Evolutionary conservation across 2,329 filamentous ascomycete species (phyloP).

Genomic region (Aspergillus luchuensis): DNA sequence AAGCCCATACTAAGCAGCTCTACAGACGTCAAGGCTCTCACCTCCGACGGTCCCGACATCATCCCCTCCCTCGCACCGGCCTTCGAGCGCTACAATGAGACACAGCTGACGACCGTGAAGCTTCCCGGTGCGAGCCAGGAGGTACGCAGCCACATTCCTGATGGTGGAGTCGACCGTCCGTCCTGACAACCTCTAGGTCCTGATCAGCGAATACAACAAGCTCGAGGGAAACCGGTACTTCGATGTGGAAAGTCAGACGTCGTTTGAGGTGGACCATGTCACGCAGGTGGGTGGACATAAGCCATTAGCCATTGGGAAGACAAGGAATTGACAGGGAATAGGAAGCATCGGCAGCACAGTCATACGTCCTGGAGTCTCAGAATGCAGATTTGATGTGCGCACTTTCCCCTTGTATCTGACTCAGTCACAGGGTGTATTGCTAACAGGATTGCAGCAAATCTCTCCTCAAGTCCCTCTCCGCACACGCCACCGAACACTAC

Average conservation of each 20-base stretch:
- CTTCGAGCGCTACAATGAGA: constrained; percentile 94
- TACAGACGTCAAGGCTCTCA: constrained; percentile 85
- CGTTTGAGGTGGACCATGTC: constrained; percentile 83
- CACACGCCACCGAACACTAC: constrained; percentile 87
- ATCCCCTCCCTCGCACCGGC: constrained; percentile 75
- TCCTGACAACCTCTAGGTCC: constrained; percentile 51
- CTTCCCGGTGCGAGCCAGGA: constrained; percentile 81
- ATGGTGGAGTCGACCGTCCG: background rate
- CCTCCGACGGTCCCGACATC: constrained; percentile 67
- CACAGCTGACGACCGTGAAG: constrained; percentile 86
- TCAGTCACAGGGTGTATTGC: background rate
- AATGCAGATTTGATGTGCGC: constrained; percentile 78
- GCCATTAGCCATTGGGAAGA: constrained; percentile 17
- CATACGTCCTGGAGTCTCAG: constrained; percentile 73
- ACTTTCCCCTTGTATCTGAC: constrained; percentile 1
- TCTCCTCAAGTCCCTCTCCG: constrained; percentile 72
- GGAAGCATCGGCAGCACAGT: constrained; percentile 82
- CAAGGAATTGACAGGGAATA: constrained; percentile 37
- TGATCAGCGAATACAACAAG: constrained; percentile 84
- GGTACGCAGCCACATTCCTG: constrained; percentile 51
- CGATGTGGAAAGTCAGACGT: constrained; percentile 83
- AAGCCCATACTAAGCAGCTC: constrained; percentile 14
- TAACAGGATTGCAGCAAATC: constrained; percentile 65
- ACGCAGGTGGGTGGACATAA: constrained; percentile 60
- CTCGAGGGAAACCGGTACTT: constrained; percentile 82